Base-by-base conservation (phyloP, 108 stramenopile species). In the Discostella stelligeroides region DNA sequence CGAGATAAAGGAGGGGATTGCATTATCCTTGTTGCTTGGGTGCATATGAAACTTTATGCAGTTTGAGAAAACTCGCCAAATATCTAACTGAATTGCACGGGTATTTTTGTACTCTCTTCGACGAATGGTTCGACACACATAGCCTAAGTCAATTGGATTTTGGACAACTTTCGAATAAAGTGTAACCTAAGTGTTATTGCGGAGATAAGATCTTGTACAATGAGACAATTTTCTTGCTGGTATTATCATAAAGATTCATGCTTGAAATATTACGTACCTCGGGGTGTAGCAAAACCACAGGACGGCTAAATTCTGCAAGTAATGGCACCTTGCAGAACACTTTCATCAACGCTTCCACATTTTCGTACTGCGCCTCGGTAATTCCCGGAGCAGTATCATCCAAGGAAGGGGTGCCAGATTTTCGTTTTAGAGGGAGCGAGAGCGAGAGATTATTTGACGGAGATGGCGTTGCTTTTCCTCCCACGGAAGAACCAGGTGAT, bases 61-160 rank as follows among this genome's bases (percentile, higher is more conserved):
- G 57, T 95, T 95, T 18, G 85, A 80, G 63, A 95, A 95, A 60
- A 95, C 86, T n/a, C 91, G 81, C 94, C 94, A 95, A 39, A 90
- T 79, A 75, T 95, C 94, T 42, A 95, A 46, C 28, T 86, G 90
- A 17, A 95, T 73, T 25, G 85, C 84, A 29, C 94, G 83, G 12
- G 85, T 73, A 50, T 82, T 79, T 46, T 75, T 73, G 80, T 95
- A 95, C 25, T 86, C 55, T 29, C 88, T 82, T 5, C 83, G 83
- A 39, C 89, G 89, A 46, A 95, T 86, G 14, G 75, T 64, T 15
- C 94, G 91, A 57, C 94, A 95, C 1, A 95, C 86, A 21, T 79
- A 71, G 20, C 90, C 90, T 46, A 95, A 71, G 70, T 95, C 94
- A 40, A 95, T 75, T 11, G 94, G 89, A 71, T 91, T 83, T 21